Evolutionary conservation across 2,329 filamentous ascomycete genomes (phyloP).

Genomic region (Xylariaceae sp.): DNA sequence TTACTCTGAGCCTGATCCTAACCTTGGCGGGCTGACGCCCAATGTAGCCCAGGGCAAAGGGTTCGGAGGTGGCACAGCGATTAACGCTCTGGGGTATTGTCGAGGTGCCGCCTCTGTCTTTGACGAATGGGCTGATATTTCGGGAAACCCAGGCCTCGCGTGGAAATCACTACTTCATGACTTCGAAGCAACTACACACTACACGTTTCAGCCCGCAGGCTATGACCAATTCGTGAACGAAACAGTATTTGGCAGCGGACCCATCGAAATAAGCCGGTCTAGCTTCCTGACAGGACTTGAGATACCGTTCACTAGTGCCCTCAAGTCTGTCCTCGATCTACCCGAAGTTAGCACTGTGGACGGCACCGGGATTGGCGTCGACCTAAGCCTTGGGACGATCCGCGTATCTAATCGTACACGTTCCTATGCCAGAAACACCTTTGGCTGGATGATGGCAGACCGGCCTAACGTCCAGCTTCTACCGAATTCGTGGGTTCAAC

Average conservation of each 20-base stretch:
- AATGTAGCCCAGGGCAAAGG: constrained; percentile 21
- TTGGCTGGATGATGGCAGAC: constrained; percentile 16
- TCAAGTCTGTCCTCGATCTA: background rate
- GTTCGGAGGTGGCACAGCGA: constrained; percentile 26
- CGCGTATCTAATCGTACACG: constrained; percentile 24
- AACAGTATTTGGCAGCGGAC: constrained; percentile 13
- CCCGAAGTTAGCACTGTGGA: constrained; percentile 17
- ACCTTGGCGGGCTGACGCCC: constrained; percentile 19
- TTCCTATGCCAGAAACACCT: constrained; percentile 27
- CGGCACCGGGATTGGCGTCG: constrained; percentile 29
- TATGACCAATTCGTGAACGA: constrained; percentile 26
- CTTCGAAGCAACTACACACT: constrained; percentile 25
- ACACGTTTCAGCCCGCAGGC: constrained; percentile 14
- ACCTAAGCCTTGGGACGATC: constrained; percentile 15
- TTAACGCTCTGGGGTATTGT: constrained; percentile 31
- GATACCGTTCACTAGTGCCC: background rate
- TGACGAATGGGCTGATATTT: constrained; percentile 30
- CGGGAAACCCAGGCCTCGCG: constrained; percentile 21
- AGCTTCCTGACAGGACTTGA: background rate
- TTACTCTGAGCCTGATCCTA: constrained; percentile 6
- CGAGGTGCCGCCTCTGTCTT: constrained; percentile 30
- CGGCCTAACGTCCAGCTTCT: constrained; percentile 24
- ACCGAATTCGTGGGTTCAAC: constrained; percentile 40
- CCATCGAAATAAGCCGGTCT: constrained; percentile 8
- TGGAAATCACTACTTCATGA: constrained; percentile 27